phyloP scores from a whole-genome alignment of 2,329 filamentous ascomycete species.

The Fusarium sp. region DNA sequence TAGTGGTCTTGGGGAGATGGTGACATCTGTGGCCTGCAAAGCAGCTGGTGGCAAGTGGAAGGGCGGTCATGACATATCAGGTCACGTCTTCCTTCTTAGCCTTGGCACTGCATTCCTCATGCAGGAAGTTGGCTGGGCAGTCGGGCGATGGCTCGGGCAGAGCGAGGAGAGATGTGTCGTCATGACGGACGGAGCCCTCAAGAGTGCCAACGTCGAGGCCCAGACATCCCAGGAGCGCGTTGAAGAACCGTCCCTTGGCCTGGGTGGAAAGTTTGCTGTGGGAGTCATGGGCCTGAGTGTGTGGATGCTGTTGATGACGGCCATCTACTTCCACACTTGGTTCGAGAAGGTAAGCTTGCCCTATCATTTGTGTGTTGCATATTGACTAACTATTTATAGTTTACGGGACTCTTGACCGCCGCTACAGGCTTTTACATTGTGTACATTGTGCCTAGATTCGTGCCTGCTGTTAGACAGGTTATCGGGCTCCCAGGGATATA shows the following conservation, averaged over 20 bases:
- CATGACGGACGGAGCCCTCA: conserved; percentile 74
- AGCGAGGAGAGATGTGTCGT: conserved; percentile 75
- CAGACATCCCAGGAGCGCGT: conserved; percentile 43
- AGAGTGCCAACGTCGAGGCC: conserved; percentile 66
- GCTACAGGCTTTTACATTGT: conserved; percentile 60
- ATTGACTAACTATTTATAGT: conserved; percentile 52
- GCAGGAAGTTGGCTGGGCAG: conserved; percentile 79
- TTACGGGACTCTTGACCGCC: conserved; percentile 67
- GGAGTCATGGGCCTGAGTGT: conserved; percentile 77
- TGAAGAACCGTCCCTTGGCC: conserved; percentile 52
- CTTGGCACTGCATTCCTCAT: conserved; percentile 84
- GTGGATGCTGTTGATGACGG: conserved; percentile 99
- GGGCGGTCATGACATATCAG: conserved; percentile 96
- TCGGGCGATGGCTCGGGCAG: conserved; percentile 56
- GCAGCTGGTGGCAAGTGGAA: conserved; percentile 84
- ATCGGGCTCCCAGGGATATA: conserved; percentile 66
- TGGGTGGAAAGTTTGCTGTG: conserved; percentile 68
- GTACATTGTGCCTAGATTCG: conserved; percentile 65
- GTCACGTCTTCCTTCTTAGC: conserved; percentile 93
- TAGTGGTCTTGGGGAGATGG: conserved; percentile 61
- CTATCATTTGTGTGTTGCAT: rapidly evolving
- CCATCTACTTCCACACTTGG: conserved; percentile 99
- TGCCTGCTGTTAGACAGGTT: conserved; percentile 59
- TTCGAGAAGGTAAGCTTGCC: conserved; percentile 85
- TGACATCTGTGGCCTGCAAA: conserved; percentile 86